Evolutionary conservation across 2,329 filamentous ascomycete genomes (phyloP), one percentile per base, ranked within the genome.

Genomic region (Monosporascus sp.): DNA sequence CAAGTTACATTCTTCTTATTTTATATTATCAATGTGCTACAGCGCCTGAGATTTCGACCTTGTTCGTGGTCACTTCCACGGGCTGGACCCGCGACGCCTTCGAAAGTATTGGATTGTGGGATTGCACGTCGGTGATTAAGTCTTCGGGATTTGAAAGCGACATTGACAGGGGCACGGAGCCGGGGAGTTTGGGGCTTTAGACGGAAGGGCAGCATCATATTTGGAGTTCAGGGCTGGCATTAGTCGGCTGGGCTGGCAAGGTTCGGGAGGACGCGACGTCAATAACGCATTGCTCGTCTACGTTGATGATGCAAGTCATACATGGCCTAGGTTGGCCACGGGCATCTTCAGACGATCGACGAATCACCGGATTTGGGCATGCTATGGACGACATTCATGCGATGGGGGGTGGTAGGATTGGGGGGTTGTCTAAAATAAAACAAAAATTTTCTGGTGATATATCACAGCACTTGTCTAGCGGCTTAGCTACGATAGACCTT

Each of bases 1-100:
- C 47, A 52, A 54, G 44, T 54, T 57, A 52, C 55, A 57, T 62
- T 60, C 53, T 61, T 58, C 48, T 59, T 53, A 53, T 49, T 56
- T 58, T 54, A 56, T 57, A 45, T 60, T 54, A 55, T 54, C 60
- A 60, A 63, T 65, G 61, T 63, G 63, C 63, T 62, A 62, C 27
- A 55, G 56, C 51, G 56, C 55, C 57, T 50, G 58, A 49, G 55
- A 52, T 50, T 54, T 45, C 53, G 54, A 27, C 46, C 48, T 55
- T 51, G 52, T 50, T 59, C 54, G 57, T 56, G 52, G 60, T 55
- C 45, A 58, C 49, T 48, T 52, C 54, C 54, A 51, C 49, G 51
- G 53, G 45, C 51, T 55, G 56, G 55, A 56, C 57, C 53, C 11
- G 31, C 31, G 4, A 35, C 31, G 4, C 31, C 9, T 35, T 35